Evolutionary conservation across 78 protist genomes (phyloP), one percentile per base, ranked within the genome.

Genomic region (Carpediemonas membranifera): DNA sequence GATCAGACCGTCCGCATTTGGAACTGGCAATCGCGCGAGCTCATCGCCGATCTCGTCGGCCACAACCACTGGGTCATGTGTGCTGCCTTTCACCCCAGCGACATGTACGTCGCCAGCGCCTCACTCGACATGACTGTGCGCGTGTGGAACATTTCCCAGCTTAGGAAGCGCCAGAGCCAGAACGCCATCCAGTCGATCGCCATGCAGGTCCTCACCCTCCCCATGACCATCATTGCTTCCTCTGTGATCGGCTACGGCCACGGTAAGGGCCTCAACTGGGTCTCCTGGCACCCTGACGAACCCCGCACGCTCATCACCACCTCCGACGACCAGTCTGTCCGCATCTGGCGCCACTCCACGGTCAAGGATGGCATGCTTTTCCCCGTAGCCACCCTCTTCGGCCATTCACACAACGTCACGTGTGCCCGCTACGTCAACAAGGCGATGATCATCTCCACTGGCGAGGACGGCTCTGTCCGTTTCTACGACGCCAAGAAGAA

Each of bases 51-150:
- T 25, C 82, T 96, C 37, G 86, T 95, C 14, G 99, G 99, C 0
- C 99, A 96, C 79, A 89, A 88, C 62, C 98, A 96, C 91, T 96
- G 92, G 79, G 98, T 96, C 55, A 96, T 94, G 98, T 84, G 87
- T 51, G 99, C 98, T 9, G 31, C 47, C 28, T 96, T 13, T 41
- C 21, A 41, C 47, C 47, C 47, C 47, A 41, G 21, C 47, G 21
- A 41, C 21, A 5, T 41, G 47, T 9, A 13, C 21, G 47, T 41
- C 21, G 47, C 47, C 47, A 41, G 21, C 21, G 47, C 47, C 5
- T 41, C 47, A 41, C 47, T 41, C 47, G 47, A 41, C 47, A 41
- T 41, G 47, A 13, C 47, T 5, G 47, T 41, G 21, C 5, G 47
- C 21, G 47, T 41, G 9, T 41, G 47, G 47, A 9, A 41, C 47